Percentiles rank a stretch among this genome's conserved stretches.
phyloP scores from a whole-genome alignment of 2,329 filamentous ascomycete species.

The Trichoderma semiorbis region DNA sequence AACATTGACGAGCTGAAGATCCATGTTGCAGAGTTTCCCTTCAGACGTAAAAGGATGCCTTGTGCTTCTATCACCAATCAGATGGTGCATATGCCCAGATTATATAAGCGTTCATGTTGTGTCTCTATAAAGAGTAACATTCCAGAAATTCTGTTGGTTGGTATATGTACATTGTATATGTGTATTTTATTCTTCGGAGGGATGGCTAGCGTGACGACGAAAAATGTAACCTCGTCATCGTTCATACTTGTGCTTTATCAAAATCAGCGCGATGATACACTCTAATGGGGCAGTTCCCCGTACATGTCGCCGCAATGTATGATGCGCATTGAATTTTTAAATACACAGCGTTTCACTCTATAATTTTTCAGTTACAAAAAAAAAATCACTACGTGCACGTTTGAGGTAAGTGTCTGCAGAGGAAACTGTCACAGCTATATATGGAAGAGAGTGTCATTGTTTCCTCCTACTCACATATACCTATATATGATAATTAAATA shows the following conservation, averaged over 20 bases:
- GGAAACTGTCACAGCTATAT: neutral
- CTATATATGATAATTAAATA: neutral
- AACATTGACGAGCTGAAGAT: neutral
- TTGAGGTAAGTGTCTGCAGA: neutral
- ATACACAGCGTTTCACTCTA: neutral
- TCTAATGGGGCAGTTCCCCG: neutral
- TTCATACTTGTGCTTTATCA: neutral
- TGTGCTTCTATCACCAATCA: neutral
- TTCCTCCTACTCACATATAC: neutral
- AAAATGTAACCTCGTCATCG: neutral
- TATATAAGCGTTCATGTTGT: neutral
- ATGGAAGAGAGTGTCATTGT: neutral
- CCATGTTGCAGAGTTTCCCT: neutral
- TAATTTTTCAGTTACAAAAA: neutral
- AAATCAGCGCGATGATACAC: neutral
- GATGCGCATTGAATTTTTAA: neutral
- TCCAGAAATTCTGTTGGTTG: neutral
- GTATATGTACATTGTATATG: neutral
- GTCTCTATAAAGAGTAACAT: neutral
- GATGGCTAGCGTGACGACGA: neutral
- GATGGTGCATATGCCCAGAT: neutral
- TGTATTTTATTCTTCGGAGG: neutral
- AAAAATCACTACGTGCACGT: neutral
- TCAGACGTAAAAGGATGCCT: neutral
- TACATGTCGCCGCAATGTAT: neutral